Evolutionary conservation across 495 filamentous ascomycete genomes (phyloP), one percentile per base, ranked within the genome.

Genomic region (Bombardia bombarda): DNA sequence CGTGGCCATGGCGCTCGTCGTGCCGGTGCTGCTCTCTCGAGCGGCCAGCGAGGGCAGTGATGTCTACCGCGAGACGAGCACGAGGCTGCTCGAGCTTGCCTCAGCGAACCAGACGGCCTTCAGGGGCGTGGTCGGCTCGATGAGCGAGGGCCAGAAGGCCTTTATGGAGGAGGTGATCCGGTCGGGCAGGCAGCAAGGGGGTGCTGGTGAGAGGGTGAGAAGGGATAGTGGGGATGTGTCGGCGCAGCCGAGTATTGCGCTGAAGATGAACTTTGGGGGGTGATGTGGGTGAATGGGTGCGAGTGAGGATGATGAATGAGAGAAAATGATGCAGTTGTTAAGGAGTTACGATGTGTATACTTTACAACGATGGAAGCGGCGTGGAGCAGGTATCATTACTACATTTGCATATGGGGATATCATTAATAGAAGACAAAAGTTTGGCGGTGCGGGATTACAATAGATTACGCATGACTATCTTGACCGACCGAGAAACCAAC

Each of bases 251-350:
- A 94, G 67, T 46, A 99, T 99, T 74, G 87, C 87, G 39, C 57
- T 99, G 61, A 87, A 90, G 71, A 89, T 97, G 84, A 75, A 95
- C 57, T 96, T 98, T 75, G 74, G 74, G 26, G 39, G 34, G 34
- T 36, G n/a, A n/a, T n/a, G n/a, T n/a, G n/a, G n/a, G n/a, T n/a
- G n/a, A n/a, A n/a, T n/a, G n/a, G n/a, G n/a, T n/a, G n/a, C n/a
- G n/a, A n/a, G n/a, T n/a, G n/a, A n/a, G n/a, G n/a, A n/a, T n/a
- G n/a, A n/a, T n/a, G n/a, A n/a, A n/a, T n/a, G n/a, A n/a, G n/a
- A n/a, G n/a, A n/a, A n/a, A n/a, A n/a, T n/a, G n/a, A n/a, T n/a
- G n/a, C n/a, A n/a, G n/a, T n/a, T n/a, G n/a, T n/a, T n/a, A n/a
- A n/a, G n/a, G n/a, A n/a, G n/a, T n/a, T n/a, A n/a, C n/a, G n/a